These are phyloP conservation scores for Sugiyamaella xylanicola DNA, from an alignment of 1,139 yeast species.

Conservation along the genomic window DNA sequence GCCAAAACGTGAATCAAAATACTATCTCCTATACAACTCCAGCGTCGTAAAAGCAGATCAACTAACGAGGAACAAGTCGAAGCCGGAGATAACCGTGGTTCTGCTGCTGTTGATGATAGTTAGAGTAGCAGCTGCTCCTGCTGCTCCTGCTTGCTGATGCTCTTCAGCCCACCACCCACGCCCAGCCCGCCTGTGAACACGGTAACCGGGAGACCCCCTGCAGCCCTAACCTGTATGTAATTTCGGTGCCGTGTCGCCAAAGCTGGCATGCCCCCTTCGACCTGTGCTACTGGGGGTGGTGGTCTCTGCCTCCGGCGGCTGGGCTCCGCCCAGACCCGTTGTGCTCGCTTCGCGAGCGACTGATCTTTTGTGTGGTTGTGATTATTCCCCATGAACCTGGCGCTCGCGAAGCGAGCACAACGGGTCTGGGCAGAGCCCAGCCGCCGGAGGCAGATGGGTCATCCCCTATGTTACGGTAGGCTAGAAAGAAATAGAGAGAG, in stretches of 20 bases:
- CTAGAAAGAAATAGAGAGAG: too few relatives aligned
- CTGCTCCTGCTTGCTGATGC: background rate
- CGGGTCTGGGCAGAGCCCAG: background rate
- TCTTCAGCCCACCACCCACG: too few relatives aligned
- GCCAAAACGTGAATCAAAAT: too few relatives aligned
- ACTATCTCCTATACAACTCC: too few relatives aligned
- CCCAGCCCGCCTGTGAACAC: background rate
- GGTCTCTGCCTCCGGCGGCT: slow-evolving; percentile 6
- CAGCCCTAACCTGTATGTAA: background rate
- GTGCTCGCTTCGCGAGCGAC: background rate
- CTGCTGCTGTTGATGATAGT: background rate
- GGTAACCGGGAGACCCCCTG: background rate
- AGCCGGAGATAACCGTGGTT: background rate
- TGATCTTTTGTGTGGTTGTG: too few relatives aligned
- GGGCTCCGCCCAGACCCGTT: background rate
- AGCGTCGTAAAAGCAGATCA: background rate
- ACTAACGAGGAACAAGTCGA: background rate
- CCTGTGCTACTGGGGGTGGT: too few relatives aligned
- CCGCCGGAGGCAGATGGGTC: too few relatives aligned
- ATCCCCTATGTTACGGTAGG: too few relatives aligned
- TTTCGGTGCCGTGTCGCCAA: background rate
- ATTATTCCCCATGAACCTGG: too few relatives aligned
- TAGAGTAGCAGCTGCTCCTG: background rate
- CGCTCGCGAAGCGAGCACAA: too few relatives aligned
- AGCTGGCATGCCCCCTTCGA: too few relatives aligned